A percentile compares a stretch with the other conserved stretches of the same genome.
These are phyloP conservation scores for Dryas integrifolia DNA, from an alignment of 331 rosid genomes.

Conservation along the genomic window DNA sequence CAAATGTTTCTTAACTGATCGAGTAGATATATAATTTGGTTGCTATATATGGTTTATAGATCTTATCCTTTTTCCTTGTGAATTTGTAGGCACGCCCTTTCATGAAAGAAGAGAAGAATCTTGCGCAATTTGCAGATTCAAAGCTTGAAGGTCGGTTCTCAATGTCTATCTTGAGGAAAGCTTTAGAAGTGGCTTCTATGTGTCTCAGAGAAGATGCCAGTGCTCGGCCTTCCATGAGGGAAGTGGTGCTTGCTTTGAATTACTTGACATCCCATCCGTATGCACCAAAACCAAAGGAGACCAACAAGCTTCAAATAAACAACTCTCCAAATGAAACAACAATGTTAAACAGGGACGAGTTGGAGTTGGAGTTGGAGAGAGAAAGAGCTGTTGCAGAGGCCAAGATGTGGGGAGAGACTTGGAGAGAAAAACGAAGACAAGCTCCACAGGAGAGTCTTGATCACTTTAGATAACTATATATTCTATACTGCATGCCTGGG, in stretches of 20 bases:
- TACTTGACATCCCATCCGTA: constrained; percentile 39
- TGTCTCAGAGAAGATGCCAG: constrained; percentile 52
- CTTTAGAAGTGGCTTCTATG: constrained; percentile 45
- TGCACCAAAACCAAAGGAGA: constrained; percentile 6
- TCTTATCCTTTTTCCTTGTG: not conserved
- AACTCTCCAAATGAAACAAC: constrained; percentile 34
- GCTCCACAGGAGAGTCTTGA: constrained; percentile 6
- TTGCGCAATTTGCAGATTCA: constrained; percentile 43
- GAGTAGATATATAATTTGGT: no score
- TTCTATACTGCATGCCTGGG: not conserved
- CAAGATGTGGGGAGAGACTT: constrained; percentile 54
- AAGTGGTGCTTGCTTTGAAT: constrained; percentile 44
- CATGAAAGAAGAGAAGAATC: constrained; percentile 30
- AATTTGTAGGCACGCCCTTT: constrained; percentile 45
- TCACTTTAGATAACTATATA: constrained; percentile 7
- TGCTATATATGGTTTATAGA: no score
- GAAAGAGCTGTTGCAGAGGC: constrained; percentile 63
- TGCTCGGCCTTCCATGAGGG: constrained; percentile 44
- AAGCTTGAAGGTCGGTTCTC: constrained; percentile 35
- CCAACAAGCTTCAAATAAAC: not conserved
- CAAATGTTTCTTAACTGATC: not conserved
- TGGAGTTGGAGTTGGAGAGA: constrained; percentile 18
- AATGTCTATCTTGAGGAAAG: constrained; percentile 26
- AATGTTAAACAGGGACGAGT: constrained; percentile 11
- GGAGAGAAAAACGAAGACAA: constrained; percentile 42